Conservation (phyloP, 1,284 basidiomycete genomes). For the Anthracocystis setariae region DNA sequence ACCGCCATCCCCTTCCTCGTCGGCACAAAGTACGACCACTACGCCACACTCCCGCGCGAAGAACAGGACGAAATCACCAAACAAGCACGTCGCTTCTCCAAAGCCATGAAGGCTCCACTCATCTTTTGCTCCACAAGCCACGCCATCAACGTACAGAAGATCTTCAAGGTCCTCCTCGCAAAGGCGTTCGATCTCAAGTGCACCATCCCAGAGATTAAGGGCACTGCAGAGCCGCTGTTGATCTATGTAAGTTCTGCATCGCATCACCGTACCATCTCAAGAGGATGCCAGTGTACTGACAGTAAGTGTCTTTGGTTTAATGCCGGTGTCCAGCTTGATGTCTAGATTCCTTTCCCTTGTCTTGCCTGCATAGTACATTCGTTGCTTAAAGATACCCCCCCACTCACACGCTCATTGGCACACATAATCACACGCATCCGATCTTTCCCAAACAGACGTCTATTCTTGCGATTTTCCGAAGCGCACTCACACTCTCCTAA, state of each 20-base stretch:
- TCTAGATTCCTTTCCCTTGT: slow-evolving; percentile 3
- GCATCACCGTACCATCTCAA: too few relatives aligned
- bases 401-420: not conserved
- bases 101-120: slow-evolving; percentile 96
- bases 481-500: slow-evolving; percentile 6
- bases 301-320: too few relatives aligned
- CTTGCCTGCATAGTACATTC: not conserved
- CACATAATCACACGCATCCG: too few relatives aligned
- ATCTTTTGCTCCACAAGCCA: slow-evolving; percentile 98
- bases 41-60: slow-evolving; percentile 91
- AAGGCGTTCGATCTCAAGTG: slow-evolving; percentile 62
- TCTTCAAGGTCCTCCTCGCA: slow-evolving; percentile 76
- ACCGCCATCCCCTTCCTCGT: slow-evolving; percentile 72
- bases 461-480: too few relatives aligned
- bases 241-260: slow-evolving; percentile 60
- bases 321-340: slow-evolving; percentile 20
- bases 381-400: not conserved
- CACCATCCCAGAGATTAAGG: slow-evolving; percentile 62
- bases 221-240: slow-evolving; percentile 52
- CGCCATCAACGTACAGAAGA: slow-evolving; percentile 90
- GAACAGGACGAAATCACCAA: slow-evolving; percentile 99
- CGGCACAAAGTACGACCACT: slow-evolving; percentile 97
- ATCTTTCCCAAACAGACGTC: too few relatives aligned
- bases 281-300: not conserved
- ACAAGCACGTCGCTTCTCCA: slow-evolving; percentile 83